A percentile compares a stretch with the other conserved stretches of the same genome.
These are phyloP conservation scores for Leishmania arabica DNA, from an alignment of 208 protist genomes.

Conservation along the genomic window DNA sequence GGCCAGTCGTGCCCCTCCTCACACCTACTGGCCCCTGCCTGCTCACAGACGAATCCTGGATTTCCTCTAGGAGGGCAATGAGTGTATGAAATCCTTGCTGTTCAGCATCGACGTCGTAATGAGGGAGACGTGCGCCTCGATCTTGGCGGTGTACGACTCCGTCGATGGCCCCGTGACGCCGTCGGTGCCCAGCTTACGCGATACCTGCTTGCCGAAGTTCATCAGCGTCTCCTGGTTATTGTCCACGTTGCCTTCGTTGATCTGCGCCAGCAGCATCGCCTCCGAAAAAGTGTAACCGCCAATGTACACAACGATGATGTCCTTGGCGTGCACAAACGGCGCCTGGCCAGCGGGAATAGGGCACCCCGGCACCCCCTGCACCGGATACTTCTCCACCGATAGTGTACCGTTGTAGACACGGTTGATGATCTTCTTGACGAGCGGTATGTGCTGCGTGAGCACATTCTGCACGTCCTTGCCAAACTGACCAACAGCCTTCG, in stretches of 20 bases:
- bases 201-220: conserved; percentile 76
- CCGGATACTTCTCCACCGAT: conserved; percentile 65
- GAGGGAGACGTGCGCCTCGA: conserved; percentile 75
- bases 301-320: conserved; percentile 84
- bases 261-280: conserved; percentile 71
- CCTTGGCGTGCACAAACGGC: conserved; percentile 66
- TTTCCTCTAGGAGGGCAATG: conserved; percentile 32
- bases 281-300: conserved; percentile 87
- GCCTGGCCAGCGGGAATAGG: conserved; percentile 57
- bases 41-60: background rate
- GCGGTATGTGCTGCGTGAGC: conserved; percentile 96
- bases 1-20: background rate
- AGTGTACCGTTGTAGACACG: conserved; percentile 83
- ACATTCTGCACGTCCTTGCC: conserved; percentile 95
- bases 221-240: conserved; percentile 84
- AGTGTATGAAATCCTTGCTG: conserved; percentile 77
- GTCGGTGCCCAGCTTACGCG: conserved; percentile 43
- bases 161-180: conserved; percentile 26
- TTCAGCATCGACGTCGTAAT: conserved; percentile 83
- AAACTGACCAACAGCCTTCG: conserved; percentile 79
- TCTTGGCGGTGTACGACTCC: conserved; percentile 82
- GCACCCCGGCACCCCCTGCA: conserved; percentile 58
- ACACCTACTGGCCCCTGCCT: background rate
- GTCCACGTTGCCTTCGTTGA: conserved; percentile 75
- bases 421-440: conserved; percentile 90